Evolutionary conservation across 768 basidiomycete genomes (phyloP), one percentile per base, ranked within the genome.

Genomic region (Grammothele lineata): DNA sequence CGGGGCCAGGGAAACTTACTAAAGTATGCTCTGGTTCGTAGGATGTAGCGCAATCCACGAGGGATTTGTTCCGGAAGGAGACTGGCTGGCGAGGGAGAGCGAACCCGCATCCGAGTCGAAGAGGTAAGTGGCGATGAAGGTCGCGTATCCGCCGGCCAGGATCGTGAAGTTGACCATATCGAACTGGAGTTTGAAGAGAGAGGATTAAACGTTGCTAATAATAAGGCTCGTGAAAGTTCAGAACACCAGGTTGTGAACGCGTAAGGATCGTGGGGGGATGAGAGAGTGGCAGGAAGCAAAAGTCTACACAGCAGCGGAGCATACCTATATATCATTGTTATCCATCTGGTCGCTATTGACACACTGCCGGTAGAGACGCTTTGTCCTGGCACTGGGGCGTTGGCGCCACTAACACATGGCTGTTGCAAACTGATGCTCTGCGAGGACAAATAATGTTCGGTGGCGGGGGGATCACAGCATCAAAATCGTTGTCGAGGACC

Each of bases 131-230:
- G 78, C 79, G 47, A 86, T 70, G 55, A 80, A 81, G 45, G 76
- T 62, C 21, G 68, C 59, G 59, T 77, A 85, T 15, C 83, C 83
- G 27, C 84, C 83, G 27, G 83, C 84, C 35, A 86, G 71, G 50
- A 87, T 81, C 9, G 71, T 82, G 58, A 82, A 78, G 45, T 78
- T 72, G 54, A 85, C 83, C 84, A 85, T 86, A 34, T 18, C 45
- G 54, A 8, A 5, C 27, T 40, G 7, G 1, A 38, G 24, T 5
- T 4, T 9, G 25, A n/a, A 19, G 12, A 15, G 17, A 6, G 19
- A 4, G 34, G 10, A 23, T 14, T 32, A 32, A 24, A 12, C 17
- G 35, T 15, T n/a, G 22, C 11, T 43, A 32, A 24, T 41, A 35
- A 9, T 23, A 27, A 3, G 12, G 17, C 34, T 37, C 35, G 40